These are phyloP conservation scores for Wickerhamiella spandovensis DNA, from an alignment of 805 yeast species.

Conservation along the genomic window DNA sequence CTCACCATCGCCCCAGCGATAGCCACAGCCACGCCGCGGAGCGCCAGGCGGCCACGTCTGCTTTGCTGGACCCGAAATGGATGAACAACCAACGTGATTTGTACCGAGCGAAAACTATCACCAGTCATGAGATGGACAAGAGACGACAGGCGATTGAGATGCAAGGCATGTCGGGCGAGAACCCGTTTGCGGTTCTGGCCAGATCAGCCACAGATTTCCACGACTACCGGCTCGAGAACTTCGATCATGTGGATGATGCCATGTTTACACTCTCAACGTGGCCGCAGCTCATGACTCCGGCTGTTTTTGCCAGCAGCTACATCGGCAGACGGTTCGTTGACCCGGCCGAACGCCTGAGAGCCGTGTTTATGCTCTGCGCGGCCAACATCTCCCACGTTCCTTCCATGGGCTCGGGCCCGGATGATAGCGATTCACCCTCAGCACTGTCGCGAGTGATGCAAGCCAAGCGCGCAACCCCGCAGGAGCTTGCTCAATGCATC, in stretches of 20 bases:
- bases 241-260: constrained; percentile 19
- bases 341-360: constrained; percentile 49
- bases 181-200: constrained; percentile 9
- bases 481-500: constrained; percentile 66
- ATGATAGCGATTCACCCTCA: constrained; percentile 14
- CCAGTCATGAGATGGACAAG: constrained; percentile 51
- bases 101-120: constrained; percentile 58
- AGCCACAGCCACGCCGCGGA: neutral
- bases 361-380: constrained; percentile 47
- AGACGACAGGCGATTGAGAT: constrained; percentile 43
- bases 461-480: constrained; percentile 44
- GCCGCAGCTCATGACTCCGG: constrained; percentile 34
- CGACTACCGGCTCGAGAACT: constrained; percentile 19
- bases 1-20: constrained; percentile 2
- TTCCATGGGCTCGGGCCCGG: constrained; percentile 17
- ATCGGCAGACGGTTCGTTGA: constrained; percentile 40
- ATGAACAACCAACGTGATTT: constrained; percentile 45
- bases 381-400: constrained; percentile 41
- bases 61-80: constrained; percentile 27
- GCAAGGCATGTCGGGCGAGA: constrained; percentile 14
- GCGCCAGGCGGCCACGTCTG: constrained; percentile 3
- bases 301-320: constrained; percentile 40
- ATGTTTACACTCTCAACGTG: constrained; percentile 23
- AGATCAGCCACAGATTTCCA: constrained; percentile 11
- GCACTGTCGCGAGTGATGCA: constrained; percentile 22